A percentile compares a stretch with the other conserved stretches of the same genome.
phyloP scores from a whole-genome alignment of 192 early-diverging fungal species.

The Backusella circina region DNA sequence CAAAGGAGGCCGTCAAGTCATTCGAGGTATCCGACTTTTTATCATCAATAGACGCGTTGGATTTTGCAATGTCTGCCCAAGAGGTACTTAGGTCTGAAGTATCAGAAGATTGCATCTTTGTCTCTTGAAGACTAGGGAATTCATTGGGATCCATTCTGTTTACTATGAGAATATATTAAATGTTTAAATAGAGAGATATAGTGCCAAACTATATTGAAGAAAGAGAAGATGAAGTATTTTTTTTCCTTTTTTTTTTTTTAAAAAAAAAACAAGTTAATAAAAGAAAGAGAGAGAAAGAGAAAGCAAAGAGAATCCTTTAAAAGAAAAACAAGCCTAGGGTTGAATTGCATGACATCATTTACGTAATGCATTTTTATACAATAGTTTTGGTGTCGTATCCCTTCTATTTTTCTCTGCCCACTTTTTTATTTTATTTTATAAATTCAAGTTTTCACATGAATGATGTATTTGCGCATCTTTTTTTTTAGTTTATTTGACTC shows the following conservation, averaged over 20 bases:
- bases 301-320: not conserved
- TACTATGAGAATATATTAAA: not conserved
- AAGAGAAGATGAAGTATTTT: not conserved
- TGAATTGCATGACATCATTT: not conserved
- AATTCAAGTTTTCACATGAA: not conserved
- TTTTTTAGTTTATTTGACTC: not conserved
- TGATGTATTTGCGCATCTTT: not conserved
- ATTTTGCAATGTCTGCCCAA: constrained; percentile 11
- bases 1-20: constrained; percentile 16
- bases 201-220: not conserved
- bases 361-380: not conserved
- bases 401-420: not conserved
- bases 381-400: not conserved
- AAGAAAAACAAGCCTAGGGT: not conserved
- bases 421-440: not conserved
- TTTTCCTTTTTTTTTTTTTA: no score
- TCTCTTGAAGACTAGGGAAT: constrained; percentile 10
- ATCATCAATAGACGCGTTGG: not conserved
- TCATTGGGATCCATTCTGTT: constrained; percentile 2
- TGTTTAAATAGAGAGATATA: not conserved
- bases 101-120: not conserved
- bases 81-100: constrained; percentile 1
- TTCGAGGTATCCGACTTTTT: not conserved
- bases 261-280: no score
- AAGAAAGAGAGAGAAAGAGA: not conserved